Evolutionary conservation across 2,329 filamentous ascomycete species (phyloP).

Genomic region (Chaetomium olivaceum): DNA sequence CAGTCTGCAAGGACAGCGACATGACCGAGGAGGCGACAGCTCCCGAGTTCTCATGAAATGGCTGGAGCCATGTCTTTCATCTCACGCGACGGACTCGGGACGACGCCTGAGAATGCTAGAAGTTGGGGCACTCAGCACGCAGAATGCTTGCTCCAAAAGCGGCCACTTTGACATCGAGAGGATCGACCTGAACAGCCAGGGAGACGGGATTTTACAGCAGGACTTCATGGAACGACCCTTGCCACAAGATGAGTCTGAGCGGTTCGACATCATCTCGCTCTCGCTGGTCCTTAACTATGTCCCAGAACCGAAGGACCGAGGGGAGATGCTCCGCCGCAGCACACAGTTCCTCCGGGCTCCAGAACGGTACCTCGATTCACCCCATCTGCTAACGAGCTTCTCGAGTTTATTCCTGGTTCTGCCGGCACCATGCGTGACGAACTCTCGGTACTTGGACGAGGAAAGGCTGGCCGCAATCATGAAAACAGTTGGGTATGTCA

Average conservation of each 20-base stretch:
- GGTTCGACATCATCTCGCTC: conserved; percentile 87
- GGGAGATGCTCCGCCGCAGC: conserved; percentile 81
- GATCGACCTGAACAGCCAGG: conserved; percentile 90
- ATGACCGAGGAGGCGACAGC: conserved; percentile 67
- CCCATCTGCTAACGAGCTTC: conserved; percentile 42
- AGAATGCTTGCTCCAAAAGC: conserved; percentile 79
- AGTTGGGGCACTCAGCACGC: conserved; percentile 80
- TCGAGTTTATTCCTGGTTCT: conserved; percentile 86
- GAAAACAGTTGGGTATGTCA: conserved; percentile 70
- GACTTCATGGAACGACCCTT: conserved; percentile 91
- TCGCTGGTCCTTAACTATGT: conserved; percentile 95
- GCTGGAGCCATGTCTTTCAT: conserved; percentile 47
- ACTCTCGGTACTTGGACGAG: conserved; percentile 87
- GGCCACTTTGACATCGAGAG: conserved; percentile 70
- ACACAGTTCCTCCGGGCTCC: conserved; percentile 64
- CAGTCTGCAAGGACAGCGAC: conserved; percentile 67
- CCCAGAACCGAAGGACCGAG: conserved; percentile 70
- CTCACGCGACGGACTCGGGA: conserved; percentile 25
- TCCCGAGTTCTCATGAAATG: conserved; percentile 65
- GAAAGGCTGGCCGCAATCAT: conserved; percentile 70
- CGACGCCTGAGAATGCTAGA: conserved; percentile 70
- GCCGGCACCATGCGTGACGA: conserved; percentile 81
- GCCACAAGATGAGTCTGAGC: conserved; percentile 60
- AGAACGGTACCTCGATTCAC: conserved; percentile 19
- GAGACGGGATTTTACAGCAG: conserved; percentile 76